Evolutionary conservation across 2,329 filamentous ascomycete genomes (phyloP).

Genomic region (Polychaeton citri): DNA sequence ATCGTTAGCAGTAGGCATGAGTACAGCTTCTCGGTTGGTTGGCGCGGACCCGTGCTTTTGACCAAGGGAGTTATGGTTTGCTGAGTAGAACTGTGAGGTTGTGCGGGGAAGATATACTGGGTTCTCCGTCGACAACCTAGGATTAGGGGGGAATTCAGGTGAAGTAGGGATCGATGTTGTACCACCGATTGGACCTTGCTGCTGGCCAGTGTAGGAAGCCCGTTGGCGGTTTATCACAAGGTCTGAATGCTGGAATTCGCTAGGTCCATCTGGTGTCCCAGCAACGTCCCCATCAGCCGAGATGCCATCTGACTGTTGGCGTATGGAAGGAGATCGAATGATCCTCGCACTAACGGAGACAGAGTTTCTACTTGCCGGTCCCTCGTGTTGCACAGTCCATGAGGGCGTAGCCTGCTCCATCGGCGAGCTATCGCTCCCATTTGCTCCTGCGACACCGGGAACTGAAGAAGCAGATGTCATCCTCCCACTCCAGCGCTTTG

Average conservation of each 20-base stretch:
- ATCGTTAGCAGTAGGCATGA: conserved; percentile 7
- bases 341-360: conserved; percentile 84
- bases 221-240: conserved; percentile 48
- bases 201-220: not conserved
- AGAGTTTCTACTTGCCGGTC: conserved; percentile 47
- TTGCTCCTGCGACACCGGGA: not conserved
- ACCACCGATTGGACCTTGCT: not conserved
- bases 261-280: conserved; percentile 16
- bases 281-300: not conserved
- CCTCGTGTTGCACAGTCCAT: conserved; percentile 28
- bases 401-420: conserved; percentile 15
- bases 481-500: not conserved
- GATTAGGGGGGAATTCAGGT: not conserved
- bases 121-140: not conserved
- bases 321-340: conserved; percentile 46
- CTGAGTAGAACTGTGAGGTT: too few species aligned
- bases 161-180: not conserved
- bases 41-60: too few species aligned
- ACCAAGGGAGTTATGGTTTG: conserved; percentile 8
- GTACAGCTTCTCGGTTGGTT: conserved; percentile 6
- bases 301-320: conserved; percentile 20
- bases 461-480: not conserved
- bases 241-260: conserved; percentile 41
- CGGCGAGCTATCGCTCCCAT: not conserved
- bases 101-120: too few species aligned